Conservation (phyloP, 2,329 filamentous ascomycete species). For the Colletotrichum orbiculare region DNA sequence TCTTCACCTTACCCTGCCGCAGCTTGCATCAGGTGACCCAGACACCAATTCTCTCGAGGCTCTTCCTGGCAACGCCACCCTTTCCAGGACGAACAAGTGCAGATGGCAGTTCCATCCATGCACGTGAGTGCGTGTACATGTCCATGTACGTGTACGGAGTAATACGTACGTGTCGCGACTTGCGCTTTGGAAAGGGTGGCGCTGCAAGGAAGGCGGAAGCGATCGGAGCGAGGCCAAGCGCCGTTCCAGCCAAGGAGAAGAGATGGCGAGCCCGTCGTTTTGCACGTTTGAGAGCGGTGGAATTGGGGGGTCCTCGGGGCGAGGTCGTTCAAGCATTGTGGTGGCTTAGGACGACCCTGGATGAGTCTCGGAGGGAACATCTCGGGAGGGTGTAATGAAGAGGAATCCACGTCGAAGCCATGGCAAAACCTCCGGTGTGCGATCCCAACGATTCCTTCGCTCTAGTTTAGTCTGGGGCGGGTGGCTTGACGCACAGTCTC, state of each 20-base stretch:
- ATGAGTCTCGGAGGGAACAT: neutral
- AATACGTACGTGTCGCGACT: neutral
- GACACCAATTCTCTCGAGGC: slow-evolving; percentile 12
- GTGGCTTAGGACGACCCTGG: neutral
- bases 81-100: neutral
- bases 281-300: no score
- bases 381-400: neutral
- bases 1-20: slow-evolving; percentile 30
- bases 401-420: slow-evolving; percentile 3
- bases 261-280: neutral
- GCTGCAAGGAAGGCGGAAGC: slow-evolving; percentile 13
- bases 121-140: no score
- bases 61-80: slow-evolving; percentile 14
- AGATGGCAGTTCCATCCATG: no score
- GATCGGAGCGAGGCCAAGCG: slow-evolving; percentile 18
- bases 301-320: no score
- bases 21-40: slow-evolving; percentile 23
- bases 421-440: slow-evolving; percentile 30
- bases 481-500: slow-evolving; percentile 21
- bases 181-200: neutral
- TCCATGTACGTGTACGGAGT: no score
- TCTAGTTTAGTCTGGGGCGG: neutral
- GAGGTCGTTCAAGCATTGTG: no score
- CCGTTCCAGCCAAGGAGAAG: slow-evolving; percentile 13
- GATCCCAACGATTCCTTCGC: neutral